These are phyloP conservation scores for Lactarius pseudohatsudake DNA, from an alignment of 768 basidiomycete species.

Conservation along the genomic window DNA sequence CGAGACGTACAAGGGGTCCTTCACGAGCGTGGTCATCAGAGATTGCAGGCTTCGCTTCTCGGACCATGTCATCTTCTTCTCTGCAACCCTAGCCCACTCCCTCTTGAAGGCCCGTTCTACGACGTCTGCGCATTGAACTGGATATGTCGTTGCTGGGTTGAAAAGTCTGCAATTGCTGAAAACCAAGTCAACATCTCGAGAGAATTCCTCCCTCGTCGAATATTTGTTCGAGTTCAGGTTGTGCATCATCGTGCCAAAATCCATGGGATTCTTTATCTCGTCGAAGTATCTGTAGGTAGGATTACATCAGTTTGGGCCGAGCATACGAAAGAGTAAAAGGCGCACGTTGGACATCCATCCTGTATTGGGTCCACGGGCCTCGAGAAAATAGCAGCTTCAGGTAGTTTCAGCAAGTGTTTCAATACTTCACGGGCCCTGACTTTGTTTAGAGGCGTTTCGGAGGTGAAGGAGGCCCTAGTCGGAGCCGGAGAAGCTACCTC, in stretches of 20 bases:
- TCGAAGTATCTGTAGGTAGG: slow-evolving; percentile 69
- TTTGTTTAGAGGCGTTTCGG: slow-evolving; percentile 61
- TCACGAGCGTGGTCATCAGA: slow-evolving; percentile 64
- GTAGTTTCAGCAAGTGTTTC: slow-evolving; percentile 55
- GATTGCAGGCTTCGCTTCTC: slow-evolving; percentile 80
- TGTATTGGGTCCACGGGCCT: slow-evolving; percentile 79
- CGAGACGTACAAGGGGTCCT: slow-evolving; percentile 61
- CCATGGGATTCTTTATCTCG: slow-evolving; percentile 92
- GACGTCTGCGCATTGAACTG: slow-evolving; percentile 65
- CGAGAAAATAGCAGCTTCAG: slow-evolving; percentile 71
- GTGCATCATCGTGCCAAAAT: slow-evolving; percentile 75
- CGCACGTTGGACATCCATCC: slow-evolving; percentile 91
- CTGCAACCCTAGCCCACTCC: slow-evolving; percentile 81
- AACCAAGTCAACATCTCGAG: slow-evolving; percentile 75
- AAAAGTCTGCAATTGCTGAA: slow-evolving; percentile 90
- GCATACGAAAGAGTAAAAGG: slow-evolving; percentile 26
- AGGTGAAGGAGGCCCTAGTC: slow-evolving; percentile 38
- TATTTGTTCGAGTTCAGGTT: slow-evolving; percentile 73
- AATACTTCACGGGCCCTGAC: slow-evolving; percentile 82
- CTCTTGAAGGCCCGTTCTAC: slow-evolving; percentile 77
- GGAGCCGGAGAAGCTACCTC: slow-evolving; percentile 42
- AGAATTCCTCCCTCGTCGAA: slow-evolving; percentile 77
- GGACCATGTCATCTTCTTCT: slow-evolving; percentile 67
- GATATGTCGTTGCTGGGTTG: slow-evolving; percentile 81
- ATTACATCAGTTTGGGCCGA: slow-evolving; percentile 16